These are phyloP conservation scores for Calonectria pteridis DNA, from an alignment of 2,329 filamentous ascomycete genomes.

Conservation along the genomic window DNA sequence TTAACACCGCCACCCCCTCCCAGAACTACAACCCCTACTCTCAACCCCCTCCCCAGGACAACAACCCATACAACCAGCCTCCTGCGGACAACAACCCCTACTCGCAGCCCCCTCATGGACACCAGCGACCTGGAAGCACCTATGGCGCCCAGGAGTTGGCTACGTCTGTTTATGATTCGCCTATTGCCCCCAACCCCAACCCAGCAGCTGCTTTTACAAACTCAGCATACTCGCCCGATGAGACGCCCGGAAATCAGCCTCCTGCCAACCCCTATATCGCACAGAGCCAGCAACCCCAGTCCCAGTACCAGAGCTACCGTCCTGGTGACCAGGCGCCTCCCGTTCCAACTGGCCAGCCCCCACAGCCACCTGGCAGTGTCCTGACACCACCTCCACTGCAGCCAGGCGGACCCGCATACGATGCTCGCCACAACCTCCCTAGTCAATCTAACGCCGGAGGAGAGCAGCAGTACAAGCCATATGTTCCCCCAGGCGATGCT, in stretches of 20 bases:
- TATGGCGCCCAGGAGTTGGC: slow-evolving; percentile 83
- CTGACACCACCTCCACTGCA: slow-evolving; percentile 60
- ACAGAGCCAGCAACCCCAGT: slow-evolving; percentile 47
- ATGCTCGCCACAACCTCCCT: slow-evolving; percentile 64
- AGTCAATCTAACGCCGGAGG: slow-evolving; percentile 53
- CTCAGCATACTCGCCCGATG: slow-evolving; percentile 63
- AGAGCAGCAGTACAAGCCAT: slow-evolving; percentile 71
- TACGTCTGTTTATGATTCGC: slow-evolving; percentile 82
- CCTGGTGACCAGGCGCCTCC: slow-evolving; percentile 55
- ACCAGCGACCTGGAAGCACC: slow-evolving; percentile 73
- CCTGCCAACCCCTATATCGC: slow-evolving; percentile 45
- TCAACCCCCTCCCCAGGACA: slow-evolving; percentile 52
- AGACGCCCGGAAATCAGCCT: slow-evolving; percentile 48
- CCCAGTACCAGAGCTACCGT: slow-evolving; percentile 59
- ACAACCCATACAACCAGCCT: slow-evolving; percentile 59
- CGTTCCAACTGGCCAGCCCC: slow-evolving; percentile 53
- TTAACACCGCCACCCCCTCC: slow-evolving; percentile 66
- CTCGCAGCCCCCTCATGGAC: slow-evolving; percentile 52
- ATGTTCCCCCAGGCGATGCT: slow-evolving; percentile 63
- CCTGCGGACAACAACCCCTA: slow-evolving; percentile 56
- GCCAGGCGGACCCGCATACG: slow-evolving; percentile 59
- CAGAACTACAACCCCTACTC: slow-evolving; percentile 57
- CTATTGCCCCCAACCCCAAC: slow-evolving; percentile 66
- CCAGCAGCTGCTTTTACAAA: slow-evolving; percentile 59
- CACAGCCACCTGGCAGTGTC: slow-evolving; percentile 44